A percentile compares a stretch with the other conserved stretches of the same genome.
These are phyloP conservation scores for Lactarius hengduanensis DNA, from an alignment of 768 basidiomycete genomes.

Conservation along the genomic window DNA sequence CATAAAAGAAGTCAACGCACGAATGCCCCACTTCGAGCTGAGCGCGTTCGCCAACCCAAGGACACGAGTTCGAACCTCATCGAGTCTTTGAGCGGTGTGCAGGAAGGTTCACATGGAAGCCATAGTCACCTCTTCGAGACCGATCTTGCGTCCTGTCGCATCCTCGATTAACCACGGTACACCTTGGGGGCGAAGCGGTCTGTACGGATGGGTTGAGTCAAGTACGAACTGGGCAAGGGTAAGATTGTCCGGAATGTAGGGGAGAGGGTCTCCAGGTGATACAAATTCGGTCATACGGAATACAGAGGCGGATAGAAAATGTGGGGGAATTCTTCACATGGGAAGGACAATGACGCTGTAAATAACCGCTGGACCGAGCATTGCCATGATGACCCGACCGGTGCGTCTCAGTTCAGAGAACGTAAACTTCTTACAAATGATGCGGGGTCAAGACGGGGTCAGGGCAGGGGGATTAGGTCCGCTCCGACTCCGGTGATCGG, in stretches of 20 bases:
- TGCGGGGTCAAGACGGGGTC: neutral
- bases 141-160: conserved; percentile 37
- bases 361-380: neutral
- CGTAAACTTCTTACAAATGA: neutral
- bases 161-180: conserved; percentile 46
- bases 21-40: conserved; percentile 36
- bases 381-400: neutral
- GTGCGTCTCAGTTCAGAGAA: neutral
- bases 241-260: conserved; percentile 30
- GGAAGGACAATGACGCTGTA: neutral
- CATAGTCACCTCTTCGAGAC: conserved; percentile 40
- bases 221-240: conserved; percentile 32
- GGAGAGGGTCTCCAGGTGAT: conserved; percentile 14
- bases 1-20: conserved; percentile 31
- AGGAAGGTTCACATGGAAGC: neutral
- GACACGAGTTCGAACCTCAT: conserved; percentile 39
- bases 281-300: conserved; percentile 26
- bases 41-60: conserved; percentile 42
- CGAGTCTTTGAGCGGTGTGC: neutral
- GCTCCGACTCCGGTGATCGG: neutral
- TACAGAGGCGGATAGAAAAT: neutral
- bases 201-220: conserved; percentile 27
- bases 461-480: neutral
- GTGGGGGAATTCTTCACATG: neutral
- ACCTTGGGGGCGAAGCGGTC: conserved; percentile 17